Conservation (phyloP, 441 rosid genomes). For the Pelargonium australe region DNA sequence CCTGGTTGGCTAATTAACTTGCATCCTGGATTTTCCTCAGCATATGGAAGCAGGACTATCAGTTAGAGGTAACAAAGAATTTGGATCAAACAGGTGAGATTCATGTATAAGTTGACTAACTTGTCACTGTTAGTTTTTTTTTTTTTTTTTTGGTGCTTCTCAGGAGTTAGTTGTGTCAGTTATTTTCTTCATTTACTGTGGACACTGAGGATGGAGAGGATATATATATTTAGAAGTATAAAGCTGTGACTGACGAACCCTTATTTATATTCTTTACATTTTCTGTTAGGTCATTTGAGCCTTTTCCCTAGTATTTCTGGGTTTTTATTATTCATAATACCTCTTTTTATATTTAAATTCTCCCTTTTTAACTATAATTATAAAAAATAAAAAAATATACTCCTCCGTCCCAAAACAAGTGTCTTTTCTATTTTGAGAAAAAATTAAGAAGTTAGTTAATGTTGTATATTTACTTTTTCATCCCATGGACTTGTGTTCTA, state of each 20-base stretch:
- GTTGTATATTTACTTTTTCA: not conserved
- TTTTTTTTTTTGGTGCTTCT: too few relatives aligned
- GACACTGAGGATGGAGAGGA: not conserved
- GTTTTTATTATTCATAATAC: too few relatives aligned
- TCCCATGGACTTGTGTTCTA: not conserved
- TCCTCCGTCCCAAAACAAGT: not conserved
- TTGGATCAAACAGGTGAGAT: constrained; percentile 73
- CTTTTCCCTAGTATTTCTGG: not conserved
- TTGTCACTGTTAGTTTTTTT: constrained; percentile 9
- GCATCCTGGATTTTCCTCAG: constrained; percentile 35
- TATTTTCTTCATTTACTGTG: not conserved
- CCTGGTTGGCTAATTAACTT: constrained; percentile 23
- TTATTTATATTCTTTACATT: not conserved
- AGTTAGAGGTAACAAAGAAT: constrained; percentile 65
- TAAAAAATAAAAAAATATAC: too few relatives aligned
- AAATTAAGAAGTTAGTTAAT: not conserved
- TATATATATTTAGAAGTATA: not conserved
- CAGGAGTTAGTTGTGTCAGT: not conserved
- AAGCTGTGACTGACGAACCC: not conserved
- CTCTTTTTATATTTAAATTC: too few relatives aligned
- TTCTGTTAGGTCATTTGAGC: not conserved
- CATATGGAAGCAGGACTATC: constrained; percentile 80
- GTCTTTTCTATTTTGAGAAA: not conserved
- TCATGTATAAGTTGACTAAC: constrained; percentile 8
- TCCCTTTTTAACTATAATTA: too few relatives aligned